phyloP scores from a whole-genome alignment of 2,329 filamentous ascomycete genomes.

The Aureobasidium subglaciale region DNA sequence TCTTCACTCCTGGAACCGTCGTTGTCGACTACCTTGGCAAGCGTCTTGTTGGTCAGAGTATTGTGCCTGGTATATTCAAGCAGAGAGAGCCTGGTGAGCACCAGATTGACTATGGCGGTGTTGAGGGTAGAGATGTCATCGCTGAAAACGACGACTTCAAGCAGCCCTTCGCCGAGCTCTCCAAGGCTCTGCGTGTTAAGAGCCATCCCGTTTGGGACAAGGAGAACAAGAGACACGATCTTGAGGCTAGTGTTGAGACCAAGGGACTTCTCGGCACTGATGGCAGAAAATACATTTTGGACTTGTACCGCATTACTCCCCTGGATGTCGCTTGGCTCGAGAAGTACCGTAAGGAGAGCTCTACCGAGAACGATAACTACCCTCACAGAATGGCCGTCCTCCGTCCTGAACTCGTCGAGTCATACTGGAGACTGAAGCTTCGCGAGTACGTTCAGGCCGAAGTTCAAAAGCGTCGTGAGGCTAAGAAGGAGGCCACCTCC shows the following conservation, averaged over 20 bases:
- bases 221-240: constrained; percentile 78
- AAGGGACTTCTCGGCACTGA: constrained; percentile 97
- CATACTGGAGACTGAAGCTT: constrained; percentile 77
- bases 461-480: constrained; percentile 54
- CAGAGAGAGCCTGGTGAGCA: constrained; percentile 95
- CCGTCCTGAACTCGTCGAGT: constrained; percentile 81
- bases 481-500: constrained; percentile 28
- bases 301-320: constrained; percentile 89
- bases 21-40: constrained; percentile 96
- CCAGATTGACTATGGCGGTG: constrained; percentile 97
- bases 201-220: constrained; percentile 98
- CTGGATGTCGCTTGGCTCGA: constrained; percentile 89
- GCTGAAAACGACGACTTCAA: constrained; percentile 83
- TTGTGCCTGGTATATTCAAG: constrained; percentile 98
- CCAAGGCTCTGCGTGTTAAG: constrained; percentile 84
- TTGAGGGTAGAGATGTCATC: constrained; percentile 93
- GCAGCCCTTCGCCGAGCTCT: constrained; percentile 79
- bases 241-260: constrained; percentile 94
- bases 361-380: constrained; percentile 53
- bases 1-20: constrained; percentile 93
- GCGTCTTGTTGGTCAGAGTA: constrained; percentile 94
- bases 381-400: constrained; percentile 96
- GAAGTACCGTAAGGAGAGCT: constrained; percentile 48
- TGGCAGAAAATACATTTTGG: constrained; percentile 93
- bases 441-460: constrained; percentile 81